Percentiles rank a stretch among this genome's conserved stretches.
These are phyloP conservation scores for Citeromyces matritensis DNA, from an alignment of 805 yeast genomes.

Conservation along the genomic window DNA sequence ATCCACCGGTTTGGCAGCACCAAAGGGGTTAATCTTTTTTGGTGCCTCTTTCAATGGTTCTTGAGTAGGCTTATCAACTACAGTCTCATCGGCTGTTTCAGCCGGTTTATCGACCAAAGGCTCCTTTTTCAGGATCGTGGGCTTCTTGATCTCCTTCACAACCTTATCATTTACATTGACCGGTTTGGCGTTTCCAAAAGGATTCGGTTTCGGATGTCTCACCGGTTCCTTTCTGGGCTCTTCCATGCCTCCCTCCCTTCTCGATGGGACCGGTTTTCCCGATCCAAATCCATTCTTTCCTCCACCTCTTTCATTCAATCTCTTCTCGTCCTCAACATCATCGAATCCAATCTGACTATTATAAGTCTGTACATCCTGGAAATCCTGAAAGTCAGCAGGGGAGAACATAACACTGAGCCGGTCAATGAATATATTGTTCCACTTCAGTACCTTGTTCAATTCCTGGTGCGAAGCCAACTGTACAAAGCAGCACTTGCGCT, in stretches of 20 bases:
- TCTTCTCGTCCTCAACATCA: slow-evolving; percentile 11
- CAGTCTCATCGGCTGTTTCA: too few species aligned
- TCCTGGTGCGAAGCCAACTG: slow-evolving; percentile 37
- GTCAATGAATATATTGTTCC: slow-evolving; percentile 36
- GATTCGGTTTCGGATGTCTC: not conserved
- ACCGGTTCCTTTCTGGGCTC: not conserved
- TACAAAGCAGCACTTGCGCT: slow-evolving; percentile 56
- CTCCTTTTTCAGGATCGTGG: too few species aligned
- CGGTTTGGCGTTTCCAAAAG: not conserved
- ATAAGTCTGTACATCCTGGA: slow-evolving; percentile 15
- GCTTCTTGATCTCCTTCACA: too few species aligned
- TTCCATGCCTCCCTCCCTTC: not conserved
- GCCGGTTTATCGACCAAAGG: too few species aligned
- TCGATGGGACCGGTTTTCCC: slow-evolving; percentile 1
- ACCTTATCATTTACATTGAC: not conserved
- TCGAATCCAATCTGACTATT: slow-evolving; percentile 12
- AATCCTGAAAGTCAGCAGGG: slow-evolving; percentile 21
- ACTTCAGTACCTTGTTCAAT: slow-evolving; percentile 41
- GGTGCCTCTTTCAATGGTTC: not conserved
- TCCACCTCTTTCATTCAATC: slow-evolving; percentile 3
- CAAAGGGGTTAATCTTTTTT: slow-evolving; percentile 56
- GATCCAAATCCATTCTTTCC: slow-evolving; percentile 1
- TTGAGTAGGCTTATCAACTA: not conserved
- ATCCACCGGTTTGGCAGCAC: slow-evolving; percentile 74
- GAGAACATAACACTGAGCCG: slow-evolving; percentile 17